phyloP scores from a whole-genome alignment of 2,329 filamentous ascomycete species.

The Tolypocladium tundrense region DNA sequence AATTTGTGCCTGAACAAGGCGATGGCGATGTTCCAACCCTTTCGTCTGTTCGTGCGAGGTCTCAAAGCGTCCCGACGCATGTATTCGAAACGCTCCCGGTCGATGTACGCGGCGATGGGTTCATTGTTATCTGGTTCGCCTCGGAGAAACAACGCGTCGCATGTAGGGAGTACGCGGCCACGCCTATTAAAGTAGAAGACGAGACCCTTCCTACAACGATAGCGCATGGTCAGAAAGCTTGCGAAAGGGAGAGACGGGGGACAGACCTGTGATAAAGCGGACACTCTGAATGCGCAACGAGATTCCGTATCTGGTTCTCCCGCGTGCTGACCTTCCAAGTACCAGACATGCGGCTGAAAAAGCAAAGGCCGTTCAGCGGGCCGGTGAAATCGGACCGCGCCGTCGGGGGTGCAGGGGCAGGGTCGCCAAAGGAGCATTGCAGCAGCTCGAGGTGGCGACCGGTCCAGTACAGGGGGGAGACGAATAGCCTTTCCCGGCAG shows the following conservation, averaged over 20 bases:
- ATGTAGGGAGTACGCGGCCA: not conserved
- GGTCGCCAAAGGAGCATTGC: not conserved
- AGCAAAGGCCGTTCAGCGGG: too few species aligned
- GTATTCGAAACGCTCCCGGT: not conserved
- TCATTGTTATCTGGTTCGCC: not conserved
- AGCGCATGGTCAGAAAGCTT: not conserved
- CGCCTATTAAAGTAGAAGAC: not conserved
- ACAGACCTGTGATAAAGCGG: not conserved
- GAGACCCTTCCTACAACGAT: not conserved
- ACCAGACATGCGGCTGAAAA: not conserved
- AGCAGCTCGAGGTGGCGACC: not conserved
- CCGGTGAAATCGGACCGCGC: not conserved
- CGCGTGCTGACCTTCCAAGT: not conserved
- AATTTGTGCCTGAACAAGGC: not conserved
- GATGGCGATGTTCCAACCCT: too few species aligned
- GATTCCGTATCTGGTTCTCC: not conserved
- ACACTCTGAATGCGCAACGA: not conserved
- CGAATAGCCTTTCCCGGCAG: not conserved
- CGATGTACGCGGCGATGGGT: not conserved
- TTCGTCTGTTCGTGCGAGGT: not conserved
- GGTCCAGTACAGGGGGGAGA: not conserved
- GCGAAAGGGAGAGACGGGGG: not conserved
- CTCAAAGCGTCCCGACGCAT: not conserved
- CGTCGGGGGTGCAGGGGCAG: not conserved
- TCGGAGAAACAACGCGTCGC: not conserved